Base-by-base conservation (phyloP, 768 basidiomycete species). In the Podaxis sp. region DNA sequence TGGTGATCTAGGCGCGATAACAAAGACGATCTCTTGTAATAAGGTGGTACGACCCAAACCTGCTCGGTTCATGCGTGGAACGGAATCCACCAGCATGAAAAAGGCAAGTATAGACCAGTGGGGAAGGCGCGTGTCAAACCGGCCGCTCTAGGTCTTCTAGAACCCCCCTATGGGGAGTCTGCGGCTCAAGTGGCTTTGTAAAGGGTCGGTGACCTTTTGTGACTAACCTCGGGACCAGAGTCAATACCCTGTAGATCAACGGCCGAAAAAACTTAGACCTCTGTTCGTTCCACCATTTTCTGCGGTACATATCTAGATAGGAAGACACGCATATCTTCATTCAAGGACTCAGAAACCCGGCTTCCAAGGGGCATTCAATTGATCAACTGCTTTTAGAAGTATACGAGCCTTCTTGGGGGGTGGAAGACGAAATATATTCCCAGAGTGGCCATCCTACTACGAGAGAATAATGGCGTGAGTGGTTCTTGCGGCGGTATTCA, bases 101-200 rank as follows among this genome's bases (percentile, higher is more conserved):
- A 61, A 61, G 60, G 60, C 52, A 61, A 47, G 25, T 46, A 19
- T 46, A 43, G 60, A 33, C 60, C 41, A 19, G 60, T 43, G 33
- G 52, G 53, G 60, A 47, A 61, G 41, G 15, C 19, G 29, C 25
- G 15, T 47, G n/a, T 33, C 53, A 61, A 61, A 61, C 60, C 22
- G 53, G 60, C 46, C 53, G 46, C 4, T 22, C 11, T 36, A 38
- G 27, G 40, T 17, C 43, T 61, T 55, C 52, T 55, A 46, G 53
- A 54, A 55, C 33, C 29, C 59, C 29, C 60, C 46, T 46, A 53
- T 54, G 60, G 60, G 41, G 53, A 61, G 40, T 36, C 52, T 55
- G 51, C 59, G 59, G 59, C 59, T 54, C 51, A 60, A 46, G 40
- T 53, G 47, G 36, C 57, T 50, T 55, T 49, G 43, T 59, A 24